phyloP scores from a whole-genome alignment of 495 filamentous ascomycete genomes.

The Podospora anserina region DNA sequence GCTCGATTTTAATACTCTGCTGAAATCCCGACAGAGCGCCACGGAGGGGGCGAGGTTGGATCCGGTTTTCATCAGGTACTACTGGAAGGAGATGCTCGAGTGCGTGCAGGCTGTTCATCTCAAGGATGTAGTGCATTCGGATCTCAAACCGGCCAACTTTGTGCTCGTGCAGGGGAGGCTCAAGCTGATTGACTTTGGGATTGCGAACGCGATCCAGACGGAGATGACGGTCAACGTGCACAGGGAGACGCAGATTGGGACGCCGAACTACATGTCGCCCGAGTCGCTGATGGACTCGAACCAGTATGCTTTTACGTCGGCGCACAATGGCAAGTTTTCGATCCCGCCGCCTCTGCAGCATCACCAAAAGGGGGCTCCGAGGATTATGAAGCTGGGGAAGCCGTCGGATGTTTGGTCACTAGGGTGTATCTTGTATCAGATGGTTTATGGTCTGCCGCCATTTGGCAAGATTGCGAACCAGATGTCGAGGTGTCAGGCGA shows the following conservation, averaged over 20 bases:
- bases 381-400: conserved; percentile 93
- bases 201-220: conserved; percentile 89
- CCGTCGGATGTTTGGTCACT: conserved; percentile 94
- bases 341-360: conserved; percentile 33
- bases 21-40: conserved; percentile 64
- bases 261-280: conserved; percentile 98
- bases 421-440: conserved; percentile 95
- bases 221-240: conserved; percentile 97
- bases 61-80: conserved; percentile 85
- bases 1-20: conserved; percentile 85
- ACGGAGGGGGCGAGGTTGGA: conserved; percentile 76
- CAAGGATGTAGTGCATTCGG: conserved; percentile 89
- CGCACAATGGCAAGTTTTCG: conserved; percentile 48
- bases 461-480: conserved; percentile 89
- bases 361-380: conserved; percentile 50
- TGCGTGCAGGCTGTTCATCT: conserved; percentile 87
- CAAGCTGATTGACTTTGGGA: conserved; percentile 93
- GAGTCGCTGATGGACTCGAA: conserved; percentile 90
- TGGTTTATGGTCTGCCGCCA: conserved; percentile 89
- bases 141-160: conserved; percentile 94
- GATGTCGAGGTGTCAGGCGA: conserved; percentile 70
- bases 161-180: conserved; percentile 79
- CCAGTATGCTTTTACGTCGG: conserved; percentile 41
- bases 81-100: conserved; percentile 99
- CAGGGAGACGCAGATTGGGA: conserved; percentile 90